phyloP scores from a whole-genome alignment of 1,284 basidiomycete species.

The Meira miltonrushii region DNA sequence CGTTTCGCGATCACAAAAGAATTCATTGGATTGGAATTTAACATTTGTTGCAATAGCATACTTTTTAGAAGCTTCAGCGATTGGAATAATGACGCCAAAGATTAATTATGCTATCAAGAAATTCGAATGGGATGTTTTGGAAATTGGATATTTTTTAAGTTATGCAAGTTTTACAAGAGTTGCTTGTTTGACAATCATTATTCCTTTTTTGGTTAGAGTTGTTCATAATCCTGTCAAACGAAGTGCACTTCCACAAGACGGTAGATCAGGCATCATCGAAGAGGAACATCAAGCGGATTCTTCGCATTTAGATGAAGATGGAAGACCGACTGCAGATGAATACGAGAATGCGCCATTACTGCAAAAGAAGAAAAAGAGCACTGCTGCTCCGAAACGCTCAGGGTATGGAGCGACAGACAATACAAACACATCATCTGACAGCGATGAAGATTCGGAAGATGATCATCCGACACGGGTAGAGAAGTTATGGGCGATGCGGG shows the following conservation, averaged over 20 bases:
- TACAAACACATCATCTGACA: too few relatives aligned
- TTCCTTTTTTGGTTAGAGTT: constrained; percentile 43
- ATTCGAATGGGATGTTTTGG: constrained; percentile 43
- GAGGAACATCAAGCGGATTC: constrained; percentile 7
- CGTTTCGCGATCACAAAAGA: constrained; percentile 28
- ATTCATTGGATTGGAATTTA: constrained; percentile 40
- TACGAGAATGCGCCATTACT: not conserved
- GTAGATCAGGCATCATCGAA: constrained; percentile 11
- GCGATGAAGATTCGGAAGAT: not conserved
- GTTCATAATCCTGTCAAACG: constrained; percentile 30
- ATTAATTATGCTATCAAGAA: constrained; percentile 43
- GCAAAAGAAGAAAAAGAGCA: not conserved
- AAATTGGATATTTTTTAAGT: constrained; percentile 44
- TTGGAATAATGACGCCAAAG: constrained; percentile 46
- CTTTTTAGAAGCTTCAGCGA: constrained; percentile 35
- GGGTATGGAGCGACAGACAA: not conserved
- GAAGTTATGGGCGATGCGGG: constrained; percentile 44
- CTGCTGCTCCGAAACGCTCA: too few relatives aligned
- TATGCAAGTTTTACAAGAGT: constrained; percentile 39
- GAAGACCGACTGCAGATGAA: not conserved
- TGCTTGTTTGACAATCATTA: constrained; percentile 32
- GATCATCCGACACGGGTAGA: constrained; percentile 18
- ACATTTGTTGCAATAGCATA: constrained; percentile 42
- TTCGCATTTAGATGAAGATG: constrained; percentile 9
- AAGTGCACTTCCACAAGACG: constrained; percentile 15